Base-by-base conservation (phyloP, 257 asterid species). In the Solanum ahanhuiri region DNA sequence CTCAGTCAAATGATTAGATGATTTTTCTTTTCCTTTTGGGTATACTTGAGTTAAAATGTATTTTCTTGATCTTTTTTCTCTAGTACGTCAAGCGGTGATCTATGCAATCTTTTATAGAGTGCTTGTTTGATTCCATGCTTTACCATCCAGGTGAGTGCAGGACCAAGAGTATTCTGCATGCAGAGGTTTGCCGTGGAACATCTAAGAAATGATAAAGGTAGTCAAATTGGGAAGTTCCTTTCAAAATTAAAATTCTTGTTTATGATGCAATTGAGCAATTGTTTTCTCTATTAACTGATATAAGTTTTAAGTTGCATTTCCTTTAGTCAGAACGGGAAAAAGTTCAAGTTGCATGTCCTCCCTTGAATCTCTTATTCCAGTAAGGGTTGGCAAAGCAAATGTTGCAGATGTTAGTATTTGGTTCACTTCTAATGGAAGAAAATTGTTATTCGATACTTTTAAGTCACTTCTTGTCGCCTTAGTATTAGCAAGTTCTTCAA, bases 141-240 rank as follows among this genome's bases (percentile, higher is more conserved):
- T 28, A 70, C 77, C 37, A 31, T 90, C 70, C 90, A 96, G 98
- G 89, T 92, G 88, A 88, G 88, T 89, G 87, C 93, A 41, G 85
- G 88, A 81, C 48, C 72, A 72, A 92, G 91, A 89, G 81, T 87
- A 70, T 87, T 87, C 75, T 88, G 70, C 87, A 34, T 87, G 89
- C 92, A 86, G 89, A 88, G 86, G 71, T 71, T 85, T 45, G 76
- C 85, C 71, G 34, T 89, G 64, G 85, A 86, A 89, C 86, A 72
- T 83, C 88, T 84, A 86, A 83, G 88, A 43, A 88, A 81, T 82
- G 81, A 69, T 84, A 92, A 85, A 94, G 96, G 99, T 96, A 89
- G 87, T 90, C 83, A 67, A 60, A 7, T 51, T 70, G 48, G 72
- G 54, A 48, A 58, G 35, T 83, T 88, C 45, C 45, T 58, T 81